Conservation (phyloP, 2,329 filamentous ascomycete species). For the Dactylonectria macrodidyma region DNA sequence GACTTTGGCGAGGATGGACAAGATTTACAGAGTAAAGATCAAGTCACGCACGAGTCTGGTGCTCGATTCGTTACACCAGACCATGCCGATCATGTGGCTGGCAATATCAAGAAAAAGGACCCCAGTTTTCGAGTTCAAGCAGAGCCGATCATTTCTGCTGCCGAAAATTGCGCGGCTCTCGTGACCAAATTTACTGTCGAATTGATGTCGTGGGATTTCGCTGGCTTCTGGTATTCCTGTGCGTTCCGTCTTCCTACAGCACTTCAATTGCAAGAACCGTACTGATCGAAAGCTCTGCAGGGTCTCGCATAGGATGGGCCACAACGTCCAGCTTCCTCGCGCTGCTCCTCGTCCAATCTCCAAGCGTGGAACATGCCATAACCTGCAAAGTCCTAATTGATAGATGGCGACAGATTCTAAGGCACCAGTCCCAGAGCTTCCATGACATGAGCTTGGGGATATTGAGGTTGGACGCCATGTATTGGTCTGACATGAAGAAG, state of each 20-base stretch:
- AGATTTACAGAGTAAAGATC: not conserved
- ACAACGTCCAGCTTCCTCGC: conserved; percentile 7
- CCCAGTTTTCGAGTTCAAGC: not conserved
- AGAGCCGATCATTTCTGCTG: conserved; percentile 4
- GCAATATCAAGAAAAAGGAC: not conserved
- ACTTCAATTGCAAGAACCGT: not conserved
- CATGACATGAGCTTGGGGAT: conserved; percentile 8
- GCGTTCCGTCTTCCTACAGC: not conserved
- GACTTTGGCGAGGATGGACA: not conserved
- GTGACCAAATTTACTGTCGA: conserved; percentile 8
- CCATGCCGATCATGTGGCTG: not conserved
- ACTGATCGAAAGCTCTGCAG: not conserved
- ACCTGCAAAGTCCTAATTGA: conserved; percentile 3
- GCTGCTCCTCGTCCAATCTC: conserved; percentile 2
- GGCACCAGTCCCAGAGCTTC: conserved; percentile 10
- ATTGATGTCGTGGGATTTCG: conserved; percentile 12
- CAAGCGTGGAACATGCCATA: conserved; percentile 4
- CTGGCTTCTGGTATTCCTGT: conserved; percentile 9
- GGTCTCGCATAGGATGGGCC: conserved; percentile 9
- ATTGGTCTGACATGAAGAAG: conserved; percentile 6
- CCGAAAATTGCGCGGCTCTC: not conserved
- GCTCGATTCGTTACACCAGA: not conserved
- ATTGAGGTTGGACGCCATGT: conserved; percentile 8
- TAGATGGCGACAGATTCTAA: conserved; percentile 4
- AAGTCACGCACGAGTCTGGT: not conserved